Evolutionary conservation across 805 yeast species (phyloP).

Genomic region (Wickerhamiella shivajii): DNA sequence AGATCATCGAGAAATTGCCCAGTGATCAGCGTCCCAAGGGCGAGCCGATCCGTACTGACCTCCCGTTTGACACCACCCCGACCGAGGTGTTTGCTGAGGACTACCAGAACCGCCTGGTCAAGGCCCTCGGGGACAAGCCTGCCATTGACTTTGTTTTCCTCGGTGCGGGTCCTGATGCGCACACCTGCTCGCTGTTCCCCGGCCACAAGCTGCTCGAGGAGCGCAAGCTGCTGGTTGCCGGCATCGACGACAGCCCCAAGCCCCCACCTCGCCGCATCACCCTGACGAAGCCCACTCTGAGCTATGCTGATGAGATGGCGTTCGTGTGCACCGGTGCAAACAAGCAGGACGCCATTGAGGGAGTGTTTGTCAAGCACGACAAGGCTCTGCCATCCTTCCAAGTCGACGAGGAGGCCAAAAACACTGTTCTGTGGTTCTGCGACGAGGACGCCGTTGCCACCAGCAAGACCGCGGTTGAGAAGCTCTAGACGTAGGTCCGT

Average conservation of each 20-base stretch:
- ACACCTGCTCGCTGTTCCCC: conserved; percentile 86
- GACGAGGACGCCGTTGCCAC: conserved; percentile 59
- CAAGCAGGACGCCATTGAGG: conserved; percentile 56
- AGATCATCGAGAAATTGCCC: conserved; percentile 36
- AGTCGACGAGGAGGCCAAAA: conserved; percentile 42
- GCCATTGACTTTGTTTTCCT: conserved; percentile 50
- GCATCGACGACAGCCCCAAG: conserved; percentile 74
- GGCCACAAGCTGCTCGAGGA: conserved; percentile 57
- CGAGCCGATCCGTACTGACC: conserved; percentile 35
- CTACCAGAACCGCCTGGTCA: conserved; percentile 47
- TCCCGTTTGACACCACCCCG: conserved; percentile 42
- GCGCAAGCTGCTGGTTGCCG: conserved; percentile 36
- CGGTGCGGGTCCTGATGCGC: conserved; percentile 96
- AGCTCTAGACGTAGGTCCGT: not conserved
- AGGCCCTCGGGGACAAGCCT: conserved; percentile 23
- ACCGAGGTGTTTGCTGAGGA: conserved; percentile 43
- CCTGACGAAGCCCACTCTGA: conserved; percentile 64
- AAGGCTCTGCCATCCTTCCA: conserved; percentile 46
- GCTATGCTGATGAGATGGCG: conserved; percentile 39
- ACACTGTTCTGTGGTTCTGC: conserved; percentile 66
- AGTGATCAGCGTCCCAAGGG: conserved; percentile 13
- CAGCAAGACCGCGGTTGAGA: conserved; percentile 2
- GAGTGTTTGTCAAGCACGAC: conserved; percentile 42
- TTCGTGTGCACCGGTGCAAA: conserved; percentile 86
- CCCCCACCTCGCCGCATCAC: conserved; percentile 88